Percentiles rank a stretch among this genome's conserved stretches.
phyloP scores from a whole-genome alignment of 495 filamentous ascomycete species.

The Articulospora tetracladia region DNA sequence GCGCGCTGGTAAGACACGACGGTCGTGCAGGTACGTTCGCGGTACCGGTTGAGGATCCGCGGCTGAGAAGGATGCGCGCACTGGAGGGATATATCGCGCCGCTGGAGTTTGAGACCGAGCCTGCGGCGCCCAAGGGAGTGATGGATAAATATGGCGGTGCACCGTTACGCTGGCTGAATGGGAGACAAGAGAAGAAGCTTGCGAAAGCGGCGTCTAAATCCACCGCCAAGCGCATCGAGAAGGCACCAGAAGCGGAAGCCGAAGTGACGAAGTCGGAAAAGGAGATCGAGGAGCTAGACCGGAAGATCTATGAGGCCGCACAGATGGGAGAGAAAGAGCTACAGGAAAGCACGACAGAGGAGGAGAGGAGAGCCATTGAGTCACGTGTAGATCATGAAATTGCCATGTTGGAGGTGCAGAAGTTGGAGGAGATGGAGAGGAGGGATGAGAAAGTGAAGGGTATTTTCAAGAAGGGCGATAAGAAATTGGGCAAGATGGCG shows the following conservation, averaged over 20 bases:
- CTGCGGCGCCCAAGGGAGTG: background rate
- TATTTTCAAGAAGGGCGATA: slow-evolving; percentile 7
- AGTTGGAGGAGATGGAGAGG: background rate
- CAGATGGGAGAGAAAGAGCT: background rate
- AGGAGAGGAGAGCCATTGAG: background rate
- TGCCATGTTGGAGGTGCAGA: background rate
- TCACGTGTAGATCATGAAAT: slow-evolving; percentile 1
- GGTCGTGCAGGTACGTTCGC: background rate
- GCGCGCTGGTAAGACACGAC: background rate
- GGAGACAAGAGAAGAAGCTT: slow-evolving; percentile 4
- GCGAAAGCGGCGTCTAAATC: slow-evolving; percentile 1
- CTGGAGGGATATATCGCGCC: slow-evolving; percentile 11
- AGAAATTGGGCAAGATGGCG: slow-evolving; percentile 5
- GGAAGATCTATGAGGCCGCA: background rate
- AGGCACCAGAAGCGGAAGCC: background rate
- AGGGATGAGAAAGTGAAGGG: slow-evolving; percentile 3
- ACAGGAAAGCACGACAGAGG: background rate
- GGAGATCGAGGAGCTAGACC: background rate
- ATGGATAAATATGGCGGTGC: slow-evolving; percentile 1
- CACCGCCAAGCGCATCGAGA: background rate
- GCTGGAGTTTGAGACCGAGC: slow-evolving; percentile 1
- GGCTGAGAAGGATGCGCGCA: slow-evolving; percentile 2
- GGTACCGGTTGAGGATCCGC: slow-evolving; percentile 8
- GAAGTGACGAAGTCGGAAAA: background rate
- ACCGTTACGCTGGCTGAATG: slow-evolving; percentile 7